Evolutionary conservation across 768 basidiomycete genomes (phyloP), one percentile per base, ranked within the genome.

Genomic region (Suillus luteus): DNA sequence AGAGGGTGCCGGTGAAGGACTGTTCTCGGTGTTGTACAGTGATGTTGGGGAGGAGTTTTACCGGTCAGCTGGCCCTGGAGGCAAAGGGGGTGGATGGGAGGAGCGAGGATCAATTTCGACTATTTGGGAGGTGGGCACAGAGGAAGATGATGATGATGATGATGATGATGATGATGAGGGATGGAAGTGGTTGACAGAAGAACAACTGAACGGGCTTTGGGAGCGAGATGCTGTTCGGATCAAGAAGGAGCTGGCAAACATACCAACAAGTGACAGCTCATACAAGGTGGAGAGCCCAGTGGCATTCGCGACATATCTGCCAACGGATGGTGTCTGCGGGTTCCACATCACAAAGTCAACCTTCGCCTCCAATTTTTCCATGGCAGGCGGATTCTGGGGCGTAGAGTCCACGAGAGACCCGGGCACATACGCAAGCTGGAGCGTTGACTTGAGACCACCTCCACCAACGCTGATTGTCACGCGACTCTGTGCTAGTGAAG

Each of bases 31-130:
- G 17, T 75, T 87, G 24, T 86, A 83, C 73, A 86, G 82, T 65
- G 85, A 86, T 61, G 73, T 86, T 37, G 85, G 85, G 19, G 61
- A 64, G 4, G 64, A 72, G 1, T 84, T 85, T 70, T 87, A 87
- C 72, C 66, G 64, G n/a, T 61, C 66, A 10, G 78, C 80, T 59
- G 84, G 83, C 1, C 79, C 80, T 2, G 71, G 68, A 9, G 65
- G 61, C 6, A 67, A 58, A 41, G 63, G 61, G 9, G 72, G 73
- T 12, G 85, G 86, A 4, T 87, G 86, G 86, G 70, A 77, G n/a
- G 69, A 76, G 15, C 70, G 72, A 22, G 73, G 71, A 8, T 70
- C 78, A 7, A 44, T 70, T 0, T 80, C 78, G 27, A 83, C 83
- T 0, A 64, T 75, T 3, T 86, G 80, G 81, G 65, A 76, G 12